Percentiles rank a stretch among this genome's conserved stretches.
Conservation (phyloP, 257 asterid species). For the Nyctanthes arbortristis region DNA sequence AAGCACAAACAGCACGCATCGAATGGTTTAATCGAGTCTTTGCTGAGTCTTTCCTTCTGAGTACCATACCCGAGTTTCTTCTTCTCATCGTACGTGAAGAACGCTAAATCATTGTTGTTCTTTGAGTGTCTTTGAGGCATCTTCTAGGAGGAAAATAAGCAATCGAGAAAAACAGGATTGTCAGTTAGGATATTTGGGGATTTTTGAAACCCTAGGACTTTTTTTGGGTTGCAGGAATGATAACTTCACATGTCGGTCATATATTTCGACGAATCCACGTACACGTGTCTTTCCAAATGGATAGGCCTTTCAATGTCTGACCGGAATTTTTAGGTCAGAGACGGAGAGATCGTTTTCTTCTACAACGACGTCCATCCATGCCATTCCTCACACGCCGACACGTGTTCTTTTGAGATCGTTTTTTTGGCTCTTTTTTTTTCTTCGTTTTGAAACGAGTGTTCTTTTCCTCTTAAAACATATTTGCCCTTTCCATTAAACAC, state of each 20-base stretch:
- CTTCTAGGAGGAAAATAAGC: conserved; percentile 2
- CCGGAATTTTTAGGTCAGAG: not conserved
- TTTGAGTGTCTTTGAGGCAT: conserved; percentile 99
- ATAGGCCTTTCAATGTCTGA: too few relatives aligned
- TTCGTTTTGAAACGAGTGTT: too few relatives aligned
- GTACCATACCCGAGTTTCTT: conserved; percentile 94
- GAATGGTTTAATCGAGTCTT: conserved; percentile 89
- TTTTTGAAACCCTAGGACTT: not conserved
- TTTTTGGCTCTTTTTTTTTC: too few relatives aligned
- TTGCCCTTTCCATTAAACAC: too few relatives aligned
- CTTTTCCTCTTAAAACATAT: too few relatives aligned
- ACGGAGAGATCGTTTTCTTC: not conserved
- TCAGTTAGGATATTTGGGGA: not conserved
- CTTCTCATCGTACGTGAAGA: conserved; percentile 97
- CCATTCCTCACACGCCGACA: not conserved
- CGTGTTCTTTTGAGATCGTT: not conserved
- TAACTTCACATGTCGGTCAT: not conserved
- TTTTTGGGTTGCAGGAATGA: not conserved
- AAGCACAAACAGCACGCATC: conserved; percentile 91
- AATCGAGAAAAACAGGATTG: not conserved
- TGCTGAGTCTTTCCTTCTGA: conserved; percentile 90
- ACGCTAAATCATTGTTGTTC: conserved; percentile 96
- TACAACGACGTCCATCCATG: not conserved
- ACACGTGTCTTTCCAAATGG: not conserved
- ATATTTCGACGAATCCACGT: not conserved